Evolutionary conservation across 1,284 basidiomycete species (phyloP).

Genomic region (Puccinia coronata): DNA sequence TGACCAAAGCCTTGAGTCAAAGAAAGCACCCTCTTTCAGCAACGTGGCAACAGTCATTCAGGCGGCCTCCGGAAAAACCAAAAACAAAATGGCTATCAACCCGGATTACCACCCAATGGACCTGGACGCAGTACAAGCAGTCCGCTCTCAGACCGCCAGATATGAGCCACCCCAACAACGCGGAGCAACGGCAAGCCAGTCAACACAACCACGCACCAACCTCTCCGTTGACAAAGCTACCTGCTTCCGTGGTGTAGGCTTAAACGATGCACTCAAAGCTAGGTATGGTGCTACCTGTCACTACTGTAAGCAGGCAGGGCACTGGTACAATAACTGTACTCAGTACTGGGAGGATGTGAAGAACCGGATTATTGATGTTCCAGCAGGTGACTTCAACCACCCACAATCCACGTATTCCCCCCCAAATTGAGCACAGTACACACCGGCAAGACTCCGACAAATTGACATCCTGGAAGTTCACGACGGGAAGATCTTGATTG

Average conservation of each 20-base stretch:
- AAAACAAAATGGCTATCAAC: not conserved
- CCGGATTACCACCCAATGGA: not conserved
- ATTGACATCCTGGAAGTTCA: not conserved
- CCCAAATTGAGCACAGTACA: not conserved
- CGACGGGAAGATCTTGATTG: not conserved
- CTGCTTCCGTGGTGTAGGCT: no score
- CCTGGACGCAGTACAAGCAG: not conserved
- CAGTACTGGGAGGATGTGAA: not conserved
- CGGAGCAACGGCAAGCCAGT: not conserved
- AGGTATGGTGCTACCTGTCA: not conserved
- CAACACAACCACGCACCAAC: no score
- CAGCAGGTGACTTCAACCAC: not conserved
- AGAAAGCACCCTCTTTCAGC: not conserved
- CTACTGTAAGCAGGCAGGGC: not conserved
- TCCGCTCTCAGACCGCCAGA: not conserved
- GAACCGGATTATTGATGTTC: no score
- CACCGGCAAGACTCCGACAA: not conserved
- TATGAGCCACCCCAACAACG: not conserved
- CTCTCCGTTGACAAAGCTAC: not conserved
- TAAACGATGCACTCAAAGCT: not conserved
- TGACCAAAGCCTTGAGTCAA: not conserved
- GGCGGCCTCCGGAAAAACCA: not conserved
- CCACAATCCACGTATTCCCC: not conserved
- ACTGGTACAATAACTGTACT: constrained; percentile 9
- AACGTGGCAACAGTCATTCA: not conserved